Conservation (phyloP, 768 basidiomycete species). For the Podaxis sp. region DNA sequence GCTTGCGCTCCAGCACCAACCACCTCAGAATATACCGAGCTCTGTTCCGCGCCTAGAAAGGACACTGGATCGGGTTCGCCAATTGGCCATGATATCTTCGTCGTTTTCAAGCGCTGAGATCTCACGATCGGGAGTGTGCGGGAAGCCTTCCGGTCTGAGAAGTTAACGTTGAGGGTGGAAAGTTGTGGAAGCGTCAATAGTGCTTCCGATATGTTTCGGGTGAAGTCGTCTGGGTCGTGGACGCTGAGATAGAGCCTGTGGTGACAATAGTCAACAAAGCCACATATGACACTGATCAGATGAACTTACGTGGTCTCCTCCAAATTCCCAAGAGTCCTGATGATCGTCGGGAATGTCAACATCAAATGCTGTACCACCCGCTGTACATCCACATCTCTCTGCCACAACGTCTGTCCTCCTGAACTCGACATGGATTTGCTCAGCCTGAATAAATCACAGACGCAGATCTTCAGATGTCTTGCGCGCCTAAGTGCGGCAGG, state of each 20-base stretch:
- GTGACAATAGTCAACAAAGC: background rate
- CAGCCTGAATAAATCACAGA: slow-evolving; percentile 1
- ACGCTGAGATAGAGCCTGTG: background rate
- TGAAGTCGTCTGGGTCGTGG: slow-evolving; percentile 1
- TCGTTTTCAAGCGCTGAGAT: background rate
- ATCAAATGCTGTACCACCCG: background rate
- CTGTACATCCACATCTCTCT: background rate
- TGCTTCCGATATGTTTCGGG: background rate
- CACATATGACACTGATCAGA: background rate
- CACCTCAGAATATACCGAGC: background rate
- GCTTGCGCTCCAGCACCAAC: background rate
- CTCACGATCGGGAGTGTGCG: background rate
- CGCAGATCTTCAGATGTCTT: slow-evolving; percentile 1
- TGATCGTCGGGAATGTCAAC: background rate
- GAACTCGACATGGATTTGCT: background rate
- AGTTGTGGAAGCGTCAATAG: background rate
- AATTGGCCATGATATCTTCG: slow-evolving; percentile 6
- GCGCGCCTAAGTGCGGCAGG: background rate
- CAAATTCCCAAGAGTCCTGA: slow-evolving; percentile 2
- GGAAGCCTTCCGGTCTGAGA: background rate
- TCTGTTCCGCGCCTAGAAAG: background rate
- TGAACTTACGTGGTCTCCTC: slow-evolving; percentile 1
- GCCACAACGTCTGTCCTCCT: background rate
- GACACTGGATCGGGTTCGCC: background rate
- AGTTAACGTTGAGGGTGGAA: background rate